These are phyloP conservation scores for Geotrichum europaeum DNA, from an alignment of 1,139 yeast genomes.

Conservation along the genomic window DNA sequence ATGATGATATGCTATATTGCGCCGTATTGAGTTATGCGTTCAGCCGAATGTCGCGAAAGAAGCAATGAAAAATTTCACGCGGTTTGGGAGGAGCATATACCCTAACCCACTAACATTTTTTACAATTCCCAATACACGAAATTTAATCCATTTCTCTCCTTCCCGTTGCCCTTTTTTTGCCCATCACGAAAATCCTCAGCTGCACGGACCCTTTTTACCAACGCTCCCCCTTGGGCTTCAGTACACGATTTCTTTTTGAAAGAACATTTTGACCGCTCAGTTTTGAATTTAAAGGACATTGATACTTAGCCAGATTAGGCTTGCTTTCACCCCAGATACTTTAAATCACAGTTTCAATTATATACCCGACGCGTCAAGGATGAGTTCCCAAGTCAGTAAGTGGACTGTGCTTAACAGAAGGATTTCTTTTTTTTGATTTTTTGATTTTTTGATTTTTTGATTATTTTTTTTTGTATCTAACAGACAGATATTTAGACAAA, in stretches of 20 bases:
- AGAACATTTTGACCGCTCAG: neutral
- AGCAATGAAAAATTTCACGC: neutral
- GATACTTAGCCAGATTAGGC: neutral
- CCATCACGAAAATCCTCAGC: neutral
- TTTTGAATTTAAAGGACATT: neutral
- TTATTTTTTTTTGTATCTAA: neutral
- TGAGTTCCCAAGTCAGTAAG: slow-evolving; percentile 12
- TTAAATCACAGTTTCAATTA: neutral
- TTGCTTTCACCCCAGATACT: neutral
- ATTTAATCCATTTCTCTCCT: neutral
- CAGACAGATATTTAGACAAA: slow-evolving; percentile 14
- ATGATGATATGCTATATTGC: slow-evolving; percentile 35
- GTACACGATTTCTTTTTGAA: neutral
- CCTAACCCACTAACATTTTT: neutral
- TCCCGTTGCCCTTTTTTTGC: neutral
- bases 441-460: neutral
- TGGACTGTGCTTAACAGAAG: neutral
- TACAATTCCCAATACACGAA: neutral
- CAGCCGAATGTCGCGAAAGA: neutral
- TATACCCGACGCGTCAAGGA: neutral
- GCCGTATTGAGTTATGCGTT: neutral
- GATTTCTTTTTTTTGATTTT: neutral
- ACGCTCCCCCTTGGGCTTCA: neutral
- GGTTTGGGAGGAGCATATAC: neutral
- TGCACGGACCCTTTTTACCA: neutral